Conservation (phyloP, 2,329 filamentous ascomycete genomes). For the Didymella glomerata region DNA sequence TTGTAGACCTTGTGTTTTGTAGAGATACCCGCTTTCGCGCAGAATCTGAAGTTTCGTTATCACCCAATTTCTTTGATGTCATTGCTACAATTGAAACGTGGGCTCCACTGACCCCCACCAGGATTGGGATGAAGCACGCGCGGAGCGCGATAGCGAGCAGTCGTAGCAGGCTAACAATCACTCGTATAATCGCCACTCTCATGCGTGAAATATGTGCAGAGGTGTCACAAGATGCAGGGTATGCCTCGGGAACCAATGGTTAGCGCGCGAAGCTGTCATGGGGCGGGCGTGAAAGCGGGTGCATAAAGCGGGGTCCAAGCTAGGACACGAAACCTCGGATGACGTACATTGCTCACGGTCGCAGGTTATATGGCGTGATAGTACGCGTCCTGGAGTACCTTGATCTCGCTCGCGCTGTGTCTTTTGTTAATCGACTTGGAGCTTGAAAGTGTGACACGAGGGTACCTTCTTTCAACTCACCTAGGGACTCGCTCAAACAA, state of each 20-base stretch:
- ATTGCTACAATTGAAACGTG: neutral
- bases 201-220: slow-evolving; percentile 10
- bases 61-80: neutral
- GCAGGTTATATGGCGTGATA: slow-evolving; percentile 11
- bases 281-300: slow-evolving; percentile 9
- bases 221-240: slow-evolving; percentile 17
- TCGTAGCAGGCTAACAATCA: neutral
- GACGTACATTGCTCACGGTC: slow-evolving; percentile 8
- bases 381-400: slow-evolving; percentile 12
- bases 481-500: neutral
- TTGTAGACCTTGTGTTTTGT: slow-evolving; percentile 5
- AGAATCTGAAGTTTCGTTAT: slow-evolving; percentile 3
- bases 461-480: neutral
- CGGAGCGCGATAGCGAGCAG: neutral
- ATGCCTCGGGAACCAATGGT: slow-evolving; percentile 10
- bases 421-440: neutral
- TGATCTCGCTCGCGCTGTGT: neutral
- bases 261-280: slow-evolving; percentile 15
- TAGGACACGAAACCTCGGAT: slow-evolving; percentile 11
- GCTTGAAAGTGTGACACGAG: neutral
- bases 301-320: slow-evolving; percentile 17
- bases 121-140: neutral
- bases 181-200: slow-evolving; percentile 18
- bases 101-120: neutral
- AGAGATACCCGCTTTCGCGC: slow-evolving; percentile 21